Base-by-base conservation (phyloP, 495 filamentous ascomycete species). In the Penicillium dipodomyicola region DNA sequence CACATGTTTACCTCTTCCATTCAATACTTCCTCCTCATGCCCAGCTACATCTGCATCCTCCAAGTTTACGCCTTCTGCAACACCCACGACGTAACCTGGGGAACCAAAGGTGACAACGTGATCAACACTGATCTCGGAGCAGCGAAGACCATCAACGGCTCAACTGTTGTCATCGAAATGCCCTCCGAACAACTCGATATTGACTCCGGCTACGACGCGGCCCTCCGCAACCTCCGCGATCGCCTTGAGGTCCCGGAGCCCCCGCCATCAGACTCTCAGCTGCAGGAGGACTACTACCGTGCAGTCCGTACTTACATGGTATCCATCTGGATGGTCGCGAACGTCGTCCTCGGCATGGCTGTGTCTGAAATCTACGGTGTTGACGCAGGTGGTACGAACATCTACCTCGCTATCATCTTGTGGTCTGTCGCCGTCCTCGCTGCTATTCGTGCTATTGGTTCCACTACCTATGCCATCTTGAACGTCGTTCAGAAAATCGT, bases 11-110 rank as follows among this genome's bases (percentile, higher is more conserved):
- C 95, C 29, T 89, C 84, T 2, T 86, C 89, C 0, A 81, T 82
- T n/a, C 92, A 96, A 71, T 99, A 99, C 78, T 96, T 97, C 67
- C 80, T 90, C 46, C 83, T 99, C 27, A 78, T 99, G 23, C 94
- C 94, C 0, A 84, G 78, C 45, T 99, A 97, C 76, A 95, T 99
- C 74, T 97, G 94, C 80, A 97, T 90, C 0, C 77, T 99, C 27
- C 95, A 97, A 72, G 91, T 97, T 39, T 99, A 99, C 78, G 94
- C 94, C 35, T 97, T 99, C 72, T 99, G 94, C 80, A 99, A 99
- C 80, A 96, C 94, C 39, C 94, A 98, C 81, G 94, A 98, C 75
- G 91, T 98, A 12, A 96, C 92, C 5, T 98, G 94, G 94, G 94
- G 94, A 44, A 99, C 95, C 23, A 99, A 99, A 71, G 95, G 95